Percentiles rank a stretch among this genome's conserved stretches.
Conservation (phyloP, 495 filamentous ascomycete species). For the Trichoderma orchidacearum region DNA sequence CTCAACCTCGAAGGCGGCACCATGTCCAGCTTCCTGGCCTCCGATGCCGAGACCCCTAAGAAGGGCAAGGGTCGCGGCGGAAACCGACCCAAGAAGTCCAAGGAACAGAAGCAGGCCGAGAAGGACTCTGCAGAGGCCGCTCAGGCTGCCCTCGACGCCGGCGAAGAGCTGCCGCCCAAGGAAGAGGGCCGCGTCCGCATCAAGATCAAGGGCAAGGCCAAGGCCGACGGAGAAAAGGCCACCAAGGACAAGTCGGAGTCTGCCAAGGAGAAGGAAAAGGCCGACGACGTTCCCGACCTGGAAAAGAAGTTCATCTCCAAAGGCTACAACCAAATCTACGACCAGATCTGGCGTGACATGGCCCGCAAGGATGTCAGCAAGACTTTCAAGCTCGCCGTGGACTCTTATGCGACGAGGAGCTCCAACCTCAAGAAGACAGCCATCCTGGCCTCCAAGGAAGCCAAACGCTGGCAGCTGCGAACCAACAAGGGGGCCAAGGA, state of each 20-base stretch:
- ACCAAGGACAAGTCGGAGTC: slow-evolving; percentile 3
- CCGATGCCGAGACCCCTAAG: slow-evolving; percentile 43
- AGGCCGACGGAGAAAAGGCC: slow-evolving; percentile 29
- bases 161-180: slow-evolving; percentile 61
- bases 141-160: slow-evolving; percentile 70
- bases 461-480: slow-evolving; percentile 87
- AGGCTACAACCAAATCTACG: slow-evolving; percentile 92
- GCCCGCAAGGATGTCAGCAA: slow-evolving; percentile 88
- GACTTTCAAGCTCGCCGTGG: slow-evolving; percentile 70
- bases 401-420: slow-evolving; percentile 68
- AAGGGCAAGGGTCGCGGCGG: slow-evolving; percentile 56
- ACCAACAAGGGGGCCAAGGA: slow-evolving; percentile 99
- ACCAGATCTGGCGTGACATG: slow-evolving; percentile 95
- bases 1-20: slow-evolving; percentile 79
- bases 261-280: slow-evolving; percentile 40
- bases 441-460: slow-evolving; percentile 92
- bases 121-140: slow-evolving; percentile 86
- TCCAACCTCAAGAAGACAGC: slow-evolving; percentile 96
- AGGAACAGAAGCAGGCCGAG: slow-evolving; percentile 92
- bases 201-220: slow-evolving; percentile 32
- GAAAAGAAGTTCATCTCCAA: slow-evolving; percentile 65
- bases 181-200: slow-evolving; percentile 54
- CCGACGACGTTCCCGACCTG: slow-evolving; percentile 34
- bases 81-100: slow-evolving; percentile 68
- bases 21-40: slow-evolving; percentile 72